Base-by-base conservation (phyloP, 1,284 basidiomycete genomes). In the Tremellales sp. region DNA sequence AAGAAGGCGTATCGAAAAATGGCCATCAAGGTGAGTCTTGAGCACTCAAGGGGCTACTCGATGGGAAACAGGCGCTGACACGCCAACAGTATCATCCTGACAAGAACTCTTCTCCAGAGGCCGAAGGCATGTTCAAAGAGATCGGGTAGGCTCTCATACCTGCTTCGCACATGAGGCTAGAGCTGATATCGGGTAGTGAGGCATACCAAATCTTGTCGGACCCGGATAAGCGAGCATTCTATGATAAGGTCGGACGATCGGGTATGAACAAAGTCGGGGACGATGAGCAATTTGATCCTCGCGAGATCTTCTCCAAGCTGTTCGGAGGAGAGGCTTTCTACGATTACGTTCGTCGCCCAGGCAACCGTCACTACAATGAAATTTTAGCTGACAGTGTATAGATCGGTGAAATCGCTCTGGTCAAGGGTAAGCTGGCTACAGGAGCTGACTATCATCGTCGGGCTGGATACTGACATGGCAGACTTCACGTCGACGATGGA, bases 1-100 rank as follows among this genome's bases (percentile, higher is more conserved):
- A 98, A 97, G 79, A 97, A 93, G 77, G 91, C 89, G 1, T 97
- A 97, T 75, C 80, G 94, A 57, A 96, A 89, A 74, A 85, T 87
- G 56, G 93, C 94, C 21, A 93, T 97, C 80, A 88, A 89, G 80
- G 90, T 90, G 51, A 62, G 78, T 68, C 23, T 4, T 26, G 19
- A 15, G 6, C 21, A 17, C 23, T 29, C 17, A n/a, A n/a, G n/a
- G 10, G 27, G 15, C 43, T 22, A 37, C 22, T 7, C 12, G 4
- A 5, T 2, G n/a, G 27, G 23, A 46, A 43, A 29, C 31, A 25
- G 27, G 27, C 29, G 5, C 15, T 23, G 11, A 49, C 39, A 45
- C n/a, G 39, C n/a, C n/a, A n/a, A n/a, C 51, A 91, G 87, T 93
- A 85, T 68, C 90, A 93, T 69, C 90, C 91, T 10, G 91, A 96